A percentile compares a stretch with the other conserved stretches of the same genome.
phyloP scores from a whole-genome alignment of 2,329 filamentous ascomycete species.

The Pseudopithomyces maydicus region DNA sequence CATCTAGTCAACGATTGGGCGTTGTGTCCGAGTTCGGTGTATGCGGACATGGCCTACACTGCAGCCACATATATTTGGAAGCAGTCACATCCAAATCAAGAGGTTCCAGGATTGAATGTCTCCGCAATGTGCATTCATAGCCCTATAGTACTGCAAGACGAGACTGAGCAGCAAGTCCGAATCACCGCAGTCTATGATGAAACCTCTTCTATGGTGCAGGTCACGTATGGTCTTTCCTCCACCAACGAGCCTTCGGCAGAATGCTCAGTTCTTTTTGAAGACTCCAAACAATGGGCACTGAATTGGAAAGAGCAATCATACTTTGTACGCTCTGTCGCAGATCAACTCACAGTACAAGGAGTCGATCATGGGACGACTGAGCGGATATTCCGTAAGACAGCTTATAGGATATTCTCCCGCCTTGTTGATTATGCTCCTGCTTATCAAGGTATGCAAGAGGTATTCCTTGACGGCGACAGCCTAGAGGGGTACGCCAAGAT shows the following conservation, averaged over 20 bases:
- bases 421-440: slow-evolving; percentile 62
- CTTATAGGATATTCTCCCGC: slow-evolving; percentile 73
- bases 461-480: slow-evolving; percentile 60
- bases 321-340: background rate
- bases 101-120: slow-evolving; percentile 67
- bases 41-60: slow-evolving; percentile 69
- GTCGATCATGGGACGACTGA: background rate
- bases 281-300: background rate
- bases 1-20: slow-evolving; percentile 71
- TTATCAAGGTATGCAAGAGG: slow-evolving; percentile 63
- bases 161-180: slow-evolving; percentile 63
- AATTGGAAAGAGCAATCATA: background rate
- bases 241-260: slow-evolving; percentile 53
- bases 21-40: slow-evolving; percentile 67
- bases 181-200: slow-evolving; percentile 65
- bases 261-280: background rate
- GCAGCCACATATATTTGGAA: slow-evolving; percentile 71
- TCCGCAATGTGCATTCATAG: slow-evolving; percentile 71
- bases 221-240: slow-evolving; percentile 61
- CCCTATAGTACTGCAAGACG: slow-evolving; percentile 63
- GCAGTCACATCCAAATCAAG: slow-evolving; percentile 61
- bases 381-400: slow-evolving; percentile 69
- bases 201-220: slow-evolving; percentile 58
- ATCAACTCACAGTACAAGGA: slow-evolving; percentile 45
- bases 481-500: slow-evolving; percentile 61